These are phyloP conservation scores for Cytospora piceicola DNA, from an alignment of 2,329 filamentous ascomycete genomes.

Conservation along the genomic window DNA sequence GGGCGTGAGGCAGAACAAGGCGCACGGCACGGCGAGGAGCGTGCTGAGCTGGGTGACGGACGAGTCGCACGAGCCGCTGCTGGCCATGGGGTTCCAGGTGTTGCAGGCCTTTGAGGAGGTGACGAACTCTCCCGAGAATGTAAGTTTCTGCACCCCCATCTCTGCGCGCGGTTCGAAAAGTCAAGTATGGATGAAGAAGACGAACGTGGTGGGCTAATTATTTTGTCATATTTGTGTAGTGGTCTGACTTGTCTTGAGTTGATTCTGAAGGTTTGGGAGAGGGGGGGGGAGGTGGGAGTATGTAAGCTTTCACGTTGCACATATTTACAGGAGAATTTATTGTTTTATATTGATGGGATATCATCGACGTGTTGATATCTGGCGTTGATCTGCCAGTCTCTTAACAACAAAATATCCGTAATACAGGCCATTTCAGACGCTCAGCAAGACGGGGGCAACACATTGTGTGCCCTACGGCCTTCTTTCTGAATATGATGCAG, in stretches of 20 bases:
- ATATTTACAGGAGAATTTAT: neutral
- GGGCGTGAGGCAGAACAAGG: slow-evolving; percentile 81
- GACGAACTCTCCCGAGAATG: slow-evolving; percentile 62
- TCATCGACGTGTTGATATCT: neutral
- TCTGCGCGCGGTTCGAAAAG: neutral
- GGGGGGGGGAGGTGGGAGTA: neutral
- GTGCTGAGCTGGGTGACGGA: slow-evolving; percentile 80
- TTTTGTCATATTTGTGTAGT: slow-evolving; percentile 1
- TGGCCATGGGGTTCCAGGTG: slow-evolving; percentile 79
- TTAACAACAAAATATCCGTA: no score
- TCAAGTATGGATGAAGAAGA: neutral
- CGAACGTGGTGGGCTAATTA: neutral
- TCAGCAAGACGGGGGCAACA: neutral
- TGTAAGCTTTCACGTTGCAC: neutral
- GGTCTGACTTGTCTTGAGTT: slow-evolving; percentile 26
- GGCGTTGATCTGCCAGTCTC: neutral
- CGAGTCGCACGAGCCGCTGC: slow-evolving; percentile 72
- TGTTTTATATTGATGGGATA: neutral
- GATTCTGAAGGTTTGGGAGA: no score
- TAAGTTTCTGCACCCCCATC: slow-evolving; percentile 39
- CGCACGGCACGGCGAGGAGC: slow-evolving; percentile 72
- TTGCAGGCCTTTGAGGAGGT: slow-evolving; percentile 83
- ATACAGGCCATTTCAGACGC: neutral
- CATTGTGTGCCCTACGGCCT: no score
- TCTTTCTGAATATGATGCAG: no score